Evolutionary conservation across 2,329 filamentous ascomycete species (phyloP), one percentile per base, ranked within the genome.

Genomic region (Talaromyces sp.): DNA sequence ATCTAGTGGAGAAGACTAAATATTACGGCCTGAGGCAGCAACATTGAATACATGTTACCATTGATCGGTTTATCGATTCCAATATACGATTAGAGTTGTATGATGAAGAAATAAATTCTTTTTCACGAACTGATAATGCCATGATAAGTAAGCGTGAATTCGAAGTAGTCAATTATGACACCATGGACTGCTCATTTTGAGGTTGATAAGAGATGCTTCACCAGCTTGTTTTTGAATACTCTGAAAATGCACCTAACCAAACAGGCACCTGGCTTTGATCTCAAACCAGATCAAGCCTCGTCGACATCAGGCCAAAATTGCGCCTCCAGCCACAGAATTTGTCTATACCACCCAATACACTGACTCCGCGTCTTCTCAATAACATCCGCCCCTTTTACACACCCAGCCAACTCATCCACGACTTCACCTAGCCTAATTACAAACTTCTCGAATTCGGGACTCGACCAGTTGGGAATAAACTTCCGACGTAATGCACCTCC

Each of bases 381-480:
- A 64, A 75, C 74, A 63, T 78, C 76, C 1, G 70, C 73, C 27
- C 69, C 73, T 62, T 76, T 71, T 2, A 83, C 72, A 56, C 79
- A 73, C 63, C 70, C 75, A 1, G 85, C 84, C 56, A 83, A 80
- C 25, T 81, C 79, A 72, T 90, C 86, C 64, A 89, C 78, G 8
- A 89, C 79, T 25, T 72, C 75, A 31, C 82, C 84, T 63, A 89
- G 78, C 58, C 78, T 75, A 62, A 83, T 77, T 15, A 90, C 87
- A 77, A 90, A 89, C 60, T 69, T 76, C 43, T 79, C 79, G 72
- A 91, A 91, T 70, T 87, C 85, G 2, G 73, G 69, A 67, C 84
- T 86, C 52, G 85, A 87, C 89, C 88, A 91, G 70, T 90, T 90
- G 0, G 84, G 85, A 65, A 91, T 90, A 68, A 91, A 89, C 71